These are phyloP conservation scores for Cupressus sempervirens DNA, from an alignment of 75 land plant species.

Conservation along the genomic window DNA sequence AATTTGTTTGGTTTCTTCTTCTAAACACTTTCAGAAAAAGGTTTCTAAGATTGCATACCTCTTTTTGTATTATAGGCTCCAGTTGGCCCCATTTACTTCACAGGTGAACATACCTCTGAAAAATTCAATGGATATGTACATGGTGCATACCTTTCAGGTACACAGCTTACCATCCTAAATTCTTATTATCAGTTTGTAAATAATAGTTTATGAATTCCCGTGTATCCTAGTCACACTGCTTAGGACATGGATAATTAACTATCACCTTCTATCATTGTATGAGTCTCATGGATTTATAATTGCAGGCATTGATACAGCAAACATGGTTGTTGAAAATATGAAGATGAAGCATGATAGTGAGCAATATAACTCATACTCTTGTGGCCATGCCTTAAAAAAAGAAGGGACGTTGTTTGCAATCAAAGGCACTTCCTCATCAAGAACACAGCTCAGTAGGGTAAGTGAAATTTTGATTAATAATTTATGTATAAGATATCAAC, in stretches of 20 bases:
- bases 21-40: neutral
- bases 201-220: too few species aligned
- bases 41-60: neutral
- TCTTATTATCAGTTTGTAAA: too few species aligned
- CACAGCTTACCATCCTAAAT: too few species aligned
- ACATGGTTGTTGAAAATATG: neutral
- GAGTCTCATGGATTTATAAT: neutral
- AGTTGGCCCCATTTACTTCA: conserved; percentile 48
- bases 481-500: neutral
- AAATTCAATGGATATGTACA: conserved; percentile 69
- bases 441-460: neutral
- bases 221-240: too few species aligned
- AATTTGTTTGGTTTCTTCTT: neutral
- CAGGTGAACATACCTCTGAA: conserved; percentile 60
- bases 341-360: neutral
- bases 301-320: conserved; percentile 1
- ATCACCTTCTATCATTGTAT: too few species aligned
- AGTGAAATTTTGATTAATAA: neutral
- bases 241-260: too few species aligned
- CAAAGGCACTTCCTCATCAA: neutral
- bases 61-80: conserved; percentile 43
- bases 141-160: conserved; percentile 54
- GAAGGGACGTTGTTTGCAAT: neutral
- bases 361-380: neutral
- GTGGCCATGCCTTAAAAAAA: neutral